Conservation (phyloP, 257 asterid species). For the Solanum pennellii region DNA sequence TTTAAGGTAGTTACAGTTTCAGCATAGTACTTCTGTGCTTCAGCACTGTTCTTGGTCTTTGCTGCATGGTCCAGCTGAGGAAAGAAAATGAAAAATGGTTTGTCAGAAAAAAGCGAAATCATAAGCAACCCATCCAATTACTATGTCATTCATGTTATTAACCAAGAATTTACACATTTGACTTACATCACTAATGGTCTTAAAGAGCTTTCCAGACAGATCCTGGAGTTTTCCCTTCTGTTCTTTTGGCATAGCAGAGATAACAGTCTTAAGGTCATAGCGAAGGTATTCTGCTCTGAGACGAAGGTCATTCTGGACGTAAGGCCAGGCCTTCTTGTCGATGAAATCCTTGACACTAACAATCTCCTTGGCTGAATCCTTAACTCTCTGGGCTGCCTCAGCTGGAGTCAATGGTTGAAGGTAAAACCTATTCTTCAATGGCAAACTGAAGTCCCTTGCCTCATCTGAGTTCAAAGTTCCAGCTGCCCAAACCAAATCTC, state of each 20-base stretch:
- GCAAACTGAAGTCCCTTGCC: slow-evolving; percentile 58
- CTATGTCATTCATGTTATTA: background rate
- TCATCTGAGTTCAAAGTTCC: slow-evolving; percentile 88
- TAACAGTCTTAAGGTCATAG: slow-evolving; percentile 82
- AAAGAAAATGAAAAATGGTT: background rate
- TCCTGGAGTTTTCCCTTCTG: slow-evolving; percentile 57
- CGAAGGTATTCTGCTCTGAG: slow-evolving; percentile 59
- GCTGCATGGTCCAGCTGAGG: slow-evolving; percentile 84
- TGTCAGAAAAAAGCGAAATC: background rate
- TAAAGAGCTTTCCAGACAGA: slow-evolving; percentile 54
- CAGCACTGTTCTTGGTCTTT: slow-evolving; percentile 59
- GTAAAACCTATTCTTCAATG: slow-evolving; percentile 64
- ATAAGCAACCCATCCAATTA: background rate
- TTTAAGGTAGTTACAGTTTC: slow-evolving; percentile 55
- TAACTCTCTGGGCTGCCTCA: slow-evolving; percentile 67
- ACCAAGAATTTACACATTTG: background rate
- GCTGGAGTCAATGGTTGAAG: slow-evolving; percentile 68
- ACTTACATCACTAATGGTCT: slow-evolving; percentile 46
- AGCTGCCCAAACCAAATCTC: slow-evolving; percentile 24
- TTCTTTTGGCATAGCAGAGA: slow-evolving; percentile 65
- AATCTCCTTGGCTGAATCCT: slow-evolving; percentile 82
- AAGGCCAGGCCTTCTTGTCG: slow-evolving; percentile 93
- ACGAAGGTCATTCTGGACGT: slow-evolving; percentile 82
- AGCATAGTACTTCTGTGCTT: slow-evolving; percentile 80
- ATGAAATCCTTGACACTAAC: slow-evolving; percentile 46